These are phyloP conservation scores for Juglanconis juglandina DNA, from an alignment of 2,329 filamentous ascomycete genomes.

Conservation along the genomic window DNA sequence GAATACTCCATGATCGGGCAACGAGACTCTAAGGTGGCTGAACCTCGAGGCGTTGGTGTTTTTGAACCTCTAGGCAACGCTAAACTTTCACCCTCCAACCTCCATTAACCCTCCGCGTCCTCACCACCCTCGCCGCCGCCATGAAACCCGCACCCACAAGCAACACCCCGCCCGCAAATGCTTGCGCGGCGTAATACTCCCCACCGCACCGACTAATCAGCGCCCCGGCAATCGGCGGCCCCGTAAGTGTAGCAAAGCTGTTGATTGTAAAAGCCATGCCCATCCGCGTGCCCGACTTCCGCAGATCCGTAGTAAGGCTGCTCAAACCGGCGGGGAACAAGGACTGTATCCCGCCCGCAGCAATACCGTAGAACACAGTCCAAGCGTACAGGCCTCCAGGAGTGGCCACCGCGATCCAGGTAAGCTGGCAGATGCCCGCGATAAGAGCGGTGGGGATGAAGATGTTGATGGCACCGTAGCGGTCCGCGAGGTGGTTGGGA, in stretches of 20 bases:
- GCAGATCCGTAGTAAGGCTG: slow-evolving; percentile 49
- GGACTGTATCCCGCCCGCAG: slow-evolving; percentile 60
- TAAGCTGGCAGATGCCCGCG: slow-evolving; percentile 44
- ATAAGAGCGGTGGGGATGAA: slow-evolving; percentile 46
- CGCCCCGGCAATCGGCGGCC: slow-evolving; percentile 49
- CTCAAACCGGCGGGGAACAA: slow-evolving; percentile 63
- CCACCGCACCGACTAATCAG: slow-evolving; percentile 42
- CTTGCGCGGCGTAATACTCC: slow-evolving; percentile 45
- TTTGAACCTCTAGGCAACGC: not conserved
- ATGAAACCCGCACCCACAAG: slow-evolving; percentile 40
- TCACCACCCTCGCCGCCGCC: slow-evolving; percentile 34
- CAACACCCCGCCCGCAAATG: slow-evolving; percentile 43
- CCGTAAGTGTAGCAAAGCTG: slow-evolving; percentile 51
- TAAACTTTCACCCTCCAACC: slow-evolving; percentile 39
- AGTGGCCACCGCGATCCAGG: slow-evolving; percentile 56
- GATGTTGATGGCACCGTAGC: slow-evolving; percentile 57
- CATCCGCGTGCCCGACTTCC: slow-evolving; percentile 52
- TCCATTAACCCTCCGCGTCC: slow-evolving; percentile 34
- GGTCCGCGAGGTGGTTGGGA: slow-evolving; percentile 58
- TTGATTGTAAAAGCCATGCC: slow-evolving; percentile 58
- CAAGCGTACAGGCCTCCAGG: slow-evolving; percentile 57
- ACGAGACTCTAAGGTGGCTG: no score
- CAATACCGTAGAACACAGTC: slow-evolving; percentile 61
- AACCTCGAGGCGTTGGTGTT: not conserved
- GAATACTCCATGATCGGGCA: no score